Evolutionary conservation across 371 early-diverging fungal genomes (phyloP).

Genomic region (Mortierella sp.): DNA sequence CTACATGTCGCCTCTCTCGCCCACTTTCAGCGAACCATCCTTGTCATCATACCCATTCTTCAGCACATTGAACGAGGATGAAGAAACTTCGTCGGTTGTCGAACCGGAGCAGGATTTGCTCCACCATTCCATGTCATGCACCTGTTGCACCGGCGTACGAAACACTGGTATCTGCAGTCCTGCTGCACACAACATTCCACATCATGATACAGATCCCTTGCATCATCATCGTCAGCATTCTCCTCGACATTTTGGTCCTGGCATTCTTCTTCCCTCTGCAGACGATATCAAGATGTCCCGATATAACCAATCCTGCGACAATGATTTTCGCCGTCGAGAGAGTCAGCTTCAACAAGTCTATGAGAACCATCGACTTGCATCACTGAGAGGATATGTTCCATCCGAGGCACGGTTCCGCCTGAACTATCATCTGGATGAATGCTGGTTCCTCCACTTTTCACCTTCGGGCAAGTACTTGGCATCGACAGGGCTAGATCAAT

Average conservation of each 20-base stretch:
- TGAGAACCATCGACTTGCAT: slow-evolving; percentile 19
- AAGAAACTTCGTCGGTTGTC: slow-evolving; percentile 10
- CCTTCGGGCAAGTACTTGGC: slow-evolving; percentile 47
- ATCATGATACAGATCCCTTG: too few species aligned
- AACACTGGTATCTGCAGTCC: slow-evolving; percentile 44
- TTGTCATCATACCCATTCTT: slow-evolving; percentile 20
- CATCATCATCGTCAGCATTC: too few species aligned
- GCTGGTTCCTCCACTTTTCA: slow-evolving; percentile 50
- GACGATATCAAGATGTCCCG: too few species aligned
- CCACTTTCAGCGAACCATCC: slow-evolving; percentile 26
- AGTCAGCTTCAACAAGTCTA: slow-evolving; percentile 7
- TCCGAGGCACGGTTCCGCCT: slow-evolving; percentile 30
- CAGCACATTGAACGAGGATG: slow-evolving; percentile 20
- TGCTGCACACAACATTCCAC: slow-evolving; percentile 9
- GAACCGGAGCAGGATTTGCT: slow-evolving; percentile 5
- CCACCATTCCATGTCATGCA: slow-evolving; percentile 27
- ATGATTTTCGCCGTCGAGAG: background rate
- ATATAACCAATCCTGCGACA: too few species aligned
- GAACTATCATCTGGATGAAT: slow-evolving; percentile 49
- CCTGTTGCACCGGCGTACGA: slow-evolving; percentile 30
- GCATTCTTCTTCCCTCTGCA: too few species aligned
- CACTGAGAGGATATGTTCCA: slow-evolving; percentile 27
- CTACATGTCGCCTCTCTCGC: slow-evolving; percentile 37
- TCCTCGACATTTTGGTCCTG: too few species aligned
- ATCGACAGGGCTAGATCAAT: slow-evolving; percentile 39